Evolutionary conservation across 148 eudicot species (phyloP).

Genomic region (Fagopyrum tataricum): DNA sequence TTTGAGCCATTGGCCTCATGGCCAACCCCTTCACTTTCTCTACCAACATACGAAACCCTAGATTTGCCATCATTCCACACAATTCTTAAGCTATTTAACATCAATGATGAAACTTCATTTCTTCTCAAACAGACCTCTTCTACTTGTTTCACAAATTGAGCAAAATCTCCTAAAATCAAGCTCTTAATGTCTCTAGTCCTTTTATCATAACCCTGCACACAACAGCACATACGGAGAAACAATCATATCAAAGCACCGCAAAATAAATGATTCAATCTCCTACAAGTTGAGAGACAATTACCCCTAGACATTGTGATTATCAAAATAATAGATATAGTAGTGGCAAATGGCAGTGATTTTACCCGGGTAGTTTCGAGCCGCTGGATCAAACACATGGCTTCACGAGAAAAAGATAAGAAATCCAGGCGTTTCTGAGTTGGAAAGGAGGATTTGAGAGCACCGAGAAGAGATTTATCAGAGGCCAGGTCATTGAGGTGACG

Average conservation of each 20-base stretch:
- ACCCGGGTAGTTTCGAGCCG: conserved; percentile 64
- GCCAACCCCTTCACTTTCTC: background rate
- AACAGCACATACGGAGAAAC: conserved; percentile 10
- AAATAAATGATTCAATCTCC: conserved; percentile 3
- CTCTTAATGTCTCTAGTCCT: conserved; percentile 73
- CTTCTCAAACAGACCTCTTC: conserved; percentile 42
- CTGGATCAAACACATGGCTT: conserved; percentile 47
- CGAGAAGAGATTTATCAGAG: conserved; percentile 45
- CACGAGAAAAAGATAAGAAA: conserved; percentile 29
- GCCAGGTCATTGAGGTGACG: conserved; percentile 58
- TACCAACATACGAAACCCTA: conserved; percentile 12
- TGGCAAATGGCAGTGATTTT: background rate
- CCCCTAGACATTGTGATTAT: background rate
- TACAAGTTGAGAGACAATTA: background rate
- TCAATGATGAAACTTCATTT: conserved; percentile 24
- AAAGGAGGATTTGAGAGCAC: conserved; percentile 32
- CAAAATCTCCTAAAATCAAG: conserved; percentile 47
- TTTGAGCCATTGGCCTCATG: conserved; percentile 17
- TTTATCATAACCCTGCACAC: conserved; percentile 60
- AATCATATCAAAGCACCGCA: background rate
- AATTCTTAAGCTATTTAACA: conserved; percentile 28
- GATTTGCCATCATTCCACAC: conserved; percentile 27
- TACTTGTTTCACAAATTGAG: conserved; percentile 43
- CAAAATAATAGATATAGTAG: background rate
- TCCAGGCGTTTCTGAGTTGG: conserved; percentile 30